Base-by-base conservation (phyloP, 441 rosid species). In the Melastoma candidum region DNA sequence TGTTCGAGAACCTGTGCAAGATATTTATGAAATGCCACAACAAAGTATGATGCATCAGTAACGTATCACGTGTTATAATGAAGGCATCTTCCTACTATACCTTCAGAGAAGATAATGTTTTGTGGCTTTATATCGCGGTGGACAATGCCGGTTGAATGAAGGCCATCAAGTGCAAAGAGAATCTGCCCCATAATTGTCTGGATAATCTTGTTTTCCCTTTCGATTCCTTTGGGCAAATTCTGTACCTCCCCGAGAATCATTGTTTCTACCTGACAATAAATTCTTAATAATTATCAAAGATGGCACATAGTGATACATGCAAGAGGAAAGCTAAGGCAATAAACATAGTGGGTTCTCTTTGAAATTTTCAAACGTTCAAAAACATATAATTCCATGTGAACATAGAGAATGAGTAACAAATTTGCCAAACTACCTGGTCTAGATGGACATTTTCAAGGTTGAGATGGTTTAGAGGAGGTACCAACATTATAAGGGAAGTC, bases 71-170 rank as follows among this genome's bases (percentile, higher is more conserved):
- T 29, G 46, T 45, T 64, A 53, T 26, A 8, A 6, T 10, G 32
- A 26, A 52, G 17, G 32, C 36, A 7, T 12, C 26, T 11, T 12
- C 41, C 44, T 47, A 10, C 47, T 49, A 73, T 80, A 87, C 96
- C 96, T 85, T 87, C 89, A 11, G 98, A 92, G 68, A 87, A 92
- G 58, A 92, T 92, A 63, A 92, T 53, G 65, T 92, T 92, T 64
- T 83, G 98, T 45, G 95, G 96, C 80, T 92, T 87, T 29, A 92
- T 74, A 65, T 87, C 98, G 63, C 98, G 75, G 53, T 90, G 98
- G 36, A 87, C 94, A 66, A 85, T 92, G 68, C 97, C 98, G 0
- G 97, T 92, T 2, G 95, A 88, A 74, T 85, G 98, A 67, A 92
- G 96, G 53, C 95, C 90, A 67, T 92, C 98, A 74, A 92, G 54